Evolutionary conservation across 768 basidiomycete genomes (phyloP), one percentile per base, ranked within the genome.

Genomic region (Termitomyces sp.): DNA sequence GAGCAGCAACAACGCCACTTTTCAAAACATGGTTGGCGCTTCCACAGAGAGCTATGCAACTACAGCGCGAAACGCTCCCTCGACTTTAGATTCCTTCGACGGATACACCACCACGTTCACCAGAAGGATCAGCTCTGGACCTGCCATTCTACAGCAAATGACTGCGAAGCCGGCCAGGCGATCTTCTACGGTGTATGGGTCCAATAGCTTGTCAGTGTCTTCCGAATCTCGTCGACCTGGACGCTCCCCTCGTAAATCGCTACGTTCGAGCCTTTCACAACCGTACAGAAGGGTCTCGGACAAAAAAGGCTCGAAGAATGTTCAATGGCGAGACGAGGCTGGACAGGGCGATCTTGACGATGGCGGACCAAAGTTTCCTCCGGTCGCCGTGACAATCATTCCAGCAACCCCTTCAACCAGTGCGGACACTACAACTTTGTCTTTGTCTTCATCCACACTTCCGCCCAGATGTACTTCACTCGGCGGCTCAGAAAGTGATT

Each of bases 241-340:
- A 57, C 78, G 81, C 62, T 84, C 89, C 20, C 91, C 91, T 2
- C 81, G 89, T 56, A 88, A 85, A 68, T 89, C 88, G 14, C 67
- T 88, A 45, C 85, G 89, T n/a, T 80, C 87, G 22, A 89, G 85
- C 63, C 68, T 85, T 32, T 72, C 80, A 14, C 81, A 82, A 45
- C 82, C 88, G 2, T 87, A 88, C 65, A 78, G 86, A 40, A 80
- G 84, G 53, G 77, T 79, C 18, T 84, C 87, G 67, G 82, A 85
- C 67, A 83, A 81, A 60, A 83, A 83, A 60, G 71, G 79, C 58
- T 81, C 79, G 63, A 93, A 93, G 69, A 87, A 82, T 53, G 89
- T 95, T 4, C 90, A 94, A 67, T 95, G 93, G 93, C 82, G 80
- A 56, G 91, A 94, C 63, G 88, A 94, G 70, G 91, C 80, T 6